phyloP scores from a whole-genome alignment of 768 basidiomycete genomes.

The Rhizopogon vinicolor region DNA sequence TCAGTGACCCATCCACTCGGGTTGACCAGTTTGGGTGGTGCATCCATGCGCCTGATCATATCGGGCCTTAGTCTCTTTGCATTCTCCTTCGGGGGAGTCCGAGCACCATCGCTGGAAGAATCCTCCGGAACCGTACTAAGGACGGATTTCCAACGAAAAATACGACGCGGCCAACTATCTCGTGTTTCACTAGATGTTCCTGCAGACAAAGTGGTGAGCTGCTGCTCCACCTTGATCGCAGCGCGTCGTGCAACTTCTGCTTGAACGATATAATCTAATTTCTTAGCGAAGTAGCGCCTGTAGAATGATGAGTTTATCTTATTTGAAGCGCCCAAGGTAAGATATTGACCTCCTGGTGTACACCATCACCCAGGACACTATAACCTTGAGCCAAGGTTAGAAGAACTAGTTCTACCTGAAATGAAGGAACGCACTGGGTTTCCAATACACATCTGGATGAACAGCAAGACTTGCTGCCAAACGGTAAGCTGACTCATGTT shows the following conservation, averaged over 20 bases:
- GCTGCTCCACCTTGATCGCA: conserved; percentile 13
- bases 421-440: conserved; percentile 53
- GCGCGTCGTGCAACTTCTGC: conserved; percentile 32
- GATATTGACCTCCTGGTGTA: conserved; percentile 59
- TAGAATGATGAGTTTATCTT: neutral
- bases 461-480: conserved; percentile 67
- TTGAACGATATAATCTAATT: conserved; percentile 57
- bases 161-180: conserved; percentile 20
- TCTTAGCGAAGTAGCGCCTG: conserved; percentile 68
- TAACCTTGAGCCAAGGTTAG: conserved; percentile 40
- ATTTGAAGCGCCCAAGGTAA: neutral
- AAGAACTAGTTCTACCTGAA: neutral
- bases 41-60: conserved; percentile 76
- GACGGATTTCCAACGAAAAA: conserved; percentile 23
- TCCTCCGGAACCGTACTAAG: conserved; percentile 23
- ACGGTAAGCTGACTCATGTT: conserved; percentile 64
- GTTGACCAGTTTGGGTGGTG: conserved; percentile 62
- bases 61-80: conserved; percentile 45
- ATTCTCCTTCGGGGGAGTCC: conserved; percentile 17
- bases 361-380: conserved; percentile 83
- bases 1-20: conserved; percentile 72
- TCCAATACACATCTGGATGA: conserved; percentile 75
- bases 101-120: conserved; percentile 10
- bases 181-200: conserved; percentile 6
- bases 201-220: conserved; percentile 15